Percentiles rank a stretch among this genome's conserved stretches.
Conservation (phyloP, 2,329 filamentous ascomycete species). For the Penicillium fuscoglaucum region DNA sequence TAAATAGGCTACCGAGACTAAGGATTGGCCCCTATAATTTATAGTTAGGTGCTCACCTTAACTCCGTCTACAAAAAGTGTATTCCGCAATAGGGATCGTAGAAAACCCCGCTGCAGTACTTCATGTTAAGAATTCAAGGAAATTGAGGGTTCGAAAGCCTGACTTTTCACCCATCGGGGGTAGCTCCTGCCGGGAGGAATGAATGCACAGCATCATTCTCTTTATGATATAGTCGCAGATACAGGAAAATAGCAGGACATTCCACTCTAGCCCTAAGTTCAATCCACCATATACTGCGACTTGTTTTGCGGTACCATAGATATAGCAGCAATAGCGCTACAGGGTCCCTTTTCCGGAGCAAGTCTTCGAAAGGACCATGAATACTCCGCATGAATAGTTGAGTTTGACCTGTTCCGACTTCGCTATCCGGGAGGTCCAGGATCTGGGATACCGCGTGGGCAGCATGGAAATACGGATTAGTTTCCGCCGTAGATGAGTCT, state of each 20-base stretch:
- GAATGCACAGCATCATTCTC: neutral
- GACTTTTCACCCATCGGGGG: neutral
- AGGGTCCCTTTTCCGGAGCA: conserved; percentile 33
- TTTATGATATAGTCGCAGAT: conserved; percentile 28
- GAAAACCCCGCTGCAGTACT: neutral
- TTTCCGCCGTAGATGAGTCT: neutral
- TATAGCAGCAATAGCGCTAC: conserved; percentile 45
- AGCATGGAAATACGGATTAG: neutral
- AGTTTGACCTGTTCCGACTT: neutral
- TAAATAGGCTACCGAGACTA: no score
- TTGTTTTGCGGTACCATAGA: conserved; percentile 47
- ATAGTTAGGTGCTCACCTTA: no score
- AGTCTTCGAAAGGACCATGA: neutral
- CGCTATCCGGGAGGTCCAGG: neutral
- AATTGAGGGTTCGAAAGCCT: neutral
- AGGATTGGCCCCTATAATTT: no score
- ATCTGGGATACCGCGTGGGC: neutral
- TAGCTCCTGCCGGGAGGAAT: neutral
- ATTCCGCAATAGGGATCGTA: no score
- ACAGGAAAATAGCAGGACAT: conserved; percentile 45
- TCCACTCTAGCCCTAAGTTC: conserved; percentile 46
- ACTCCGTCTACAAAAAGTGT: no score
- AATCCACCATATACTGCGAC: conserved; percentile 49
- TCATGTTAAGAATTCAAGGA: neutral
- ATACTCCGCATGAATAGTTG: neutral